phyloP scores from a whole-genome alignment of 768 basidiomycete species.

The Mycena polygramma region DNA sequence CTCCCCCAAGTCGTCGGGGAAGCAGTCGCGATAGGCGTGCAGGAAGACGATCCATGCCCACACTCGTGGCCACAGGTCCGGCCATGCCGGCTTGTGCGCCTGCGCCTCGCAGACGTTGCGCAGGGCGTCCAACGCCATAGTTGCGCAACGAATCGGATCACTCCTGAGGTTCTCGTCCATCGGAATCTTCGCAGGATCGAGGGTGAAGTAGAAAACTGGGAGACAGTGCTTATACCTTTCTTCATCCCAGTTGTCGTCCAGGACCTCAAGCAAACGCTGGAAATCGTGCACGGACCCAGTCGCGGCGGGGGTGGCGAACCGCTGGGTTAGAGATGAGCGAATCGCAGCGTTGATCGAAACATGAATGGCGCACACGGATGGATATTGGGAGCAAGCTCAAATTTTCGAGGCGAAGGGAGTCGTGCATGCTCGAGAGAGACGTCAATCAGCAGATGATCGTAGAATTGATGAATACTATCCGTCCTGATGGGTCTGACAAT shows the following conservation, averaged over 20 bases:
- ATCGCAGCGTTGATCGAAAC: not conserved
- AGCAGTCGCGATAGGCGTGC: not conserved
- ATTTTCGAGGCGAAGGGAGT: not conserved
- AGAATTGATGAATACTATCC: too few species aligned
- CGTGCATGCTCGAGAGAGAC: slow-evolving; percentile 3
- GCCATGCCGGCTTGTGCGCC: not conserved
- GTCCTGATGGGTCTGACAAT: too few species aligned
- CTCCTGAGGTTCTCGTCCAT: not conserved
- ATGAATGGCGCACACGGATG: not conserved
- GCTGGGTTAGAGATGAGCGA: not conserved
- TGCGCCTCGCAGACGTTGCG: not conserved
- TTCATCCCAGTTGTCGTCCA: not conserved
- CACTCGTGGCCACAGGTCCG: slow-evolving; percentile 10
- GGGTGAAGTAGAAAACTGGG: not conserved
- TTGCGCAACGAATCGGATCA: not conserved
- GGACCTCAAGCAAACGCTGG: not conserved
- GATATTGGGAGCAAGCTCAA: not conserved
- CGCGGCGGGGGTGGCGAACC: not conserved
- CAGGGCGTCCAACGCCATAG: not conserved
- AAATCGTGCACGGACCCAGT: not conserved
- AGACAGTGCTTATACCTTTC: not conserved
- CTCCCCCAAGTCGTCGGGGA: not conserved
- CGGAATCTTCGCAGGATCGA: slow-evolving; percentile 10
- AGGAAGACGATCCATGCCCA: not conserved
- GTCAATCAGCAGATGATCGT: too few species aligned